A percentile compares a stretch with the other conserved stretches of the same genome.
phyloP scores from a whole-genome alignment of 2,329 filamentous ascomycete genomes.

The Decorospora gaudefroyi region DNA sequence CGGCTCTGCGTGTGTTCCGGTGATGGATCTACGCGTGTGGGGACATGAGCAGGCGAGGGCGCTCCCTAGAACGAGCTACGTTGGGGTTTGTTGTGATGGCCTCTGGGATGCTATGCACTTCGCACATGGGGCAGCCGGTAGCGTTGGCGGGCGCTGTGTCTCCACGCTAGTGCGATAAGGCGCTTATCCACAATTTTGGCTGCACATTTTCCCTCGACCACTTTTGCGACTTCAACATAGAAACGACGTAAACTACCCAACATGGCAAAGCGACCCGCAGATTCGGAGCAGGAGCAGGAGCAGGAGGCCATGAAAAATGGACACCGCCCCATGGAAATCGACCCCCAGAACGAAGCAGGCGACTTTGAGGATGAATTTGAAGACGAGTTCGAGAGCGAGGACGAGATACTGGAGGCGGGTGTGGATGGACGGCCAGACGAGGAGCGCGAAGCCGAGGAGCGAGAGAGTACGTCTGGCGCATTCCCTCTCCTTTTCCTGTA shows the following conservation, averaged over 20 bases:
- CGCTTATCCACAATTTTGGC: constrained; percentile 20
- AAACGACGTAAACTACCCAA: constrained; percentile 18
- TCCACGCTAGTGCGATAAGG: constrained; percentile 6
- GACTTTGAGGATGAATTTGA: constrained; percentile 97
- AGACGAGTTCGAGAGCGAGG: constrained; percentile 86
- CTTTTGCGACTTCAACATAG: constrained; percentile 10
- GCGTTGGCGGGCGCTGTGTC: no score
- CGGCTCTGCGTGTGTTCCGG: no score
- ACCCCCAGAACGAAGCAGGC: constrained; percentile 52
- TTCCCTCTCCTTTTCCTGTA: constrained; percentile 18
- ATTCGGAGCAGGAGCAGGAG: constrained; percentile 55
- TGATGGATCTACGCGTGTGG: no score
- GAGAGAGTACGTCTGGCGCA: constrained; percentile 58
- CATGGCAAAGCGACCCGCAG: constrained; percentile 66
- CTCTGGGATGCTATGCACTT: no score
- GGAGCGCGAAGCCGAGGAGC: constrained; percentile 88
- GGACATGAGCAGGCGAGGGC: no score
- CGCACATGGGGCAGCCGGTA: no score
- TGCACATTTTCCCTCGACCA: constrained; percentile 8
- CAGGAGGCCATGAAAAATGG: constrained; percentile 63
- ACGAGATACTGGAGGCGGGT: constrained; percentile 92
- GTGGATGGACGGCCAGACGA: constrained; percentile 91
- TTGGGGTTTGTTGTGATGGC: no score
- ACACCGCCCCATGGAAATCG: constrained; percentile 60
- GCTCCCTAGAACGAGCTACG: no score